These are phyloP conservation scores for Pilatotrama ljubarskyi DNA, from an alignment of 768 basidiomycete genomes.

Conservation along the genomic window DNA sequence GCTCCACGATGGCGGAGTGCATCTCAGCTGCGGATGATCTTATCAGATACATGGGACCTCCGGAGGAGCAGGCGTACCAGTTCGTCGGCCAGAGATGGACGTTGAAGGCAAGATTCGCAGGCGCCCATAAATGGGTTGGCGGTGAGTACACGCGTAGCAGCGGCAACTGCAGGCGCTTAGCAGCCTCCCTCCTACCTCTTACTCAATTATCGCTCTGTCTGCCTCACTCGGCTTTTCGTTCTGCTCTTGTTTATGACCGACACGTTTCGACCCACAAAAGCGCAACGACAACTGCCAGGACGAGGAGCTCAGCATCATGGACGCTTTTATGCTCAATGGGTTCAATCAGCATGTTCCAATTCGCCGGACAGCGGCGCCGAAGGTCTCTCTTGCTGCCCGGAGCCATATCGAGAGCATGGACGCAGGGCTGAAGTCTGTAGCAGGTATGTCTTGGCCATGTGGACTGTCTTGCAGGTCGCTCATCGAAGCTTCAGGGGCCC, in stretches of 20 bases:
- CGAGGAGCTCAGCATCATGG: background rate
- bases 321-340: slow-evolving; percentile 1
- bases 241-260: background rate
- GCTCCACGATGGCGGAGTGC: too few relatives aligned
- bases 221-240: background rate
- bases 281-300: background rate
- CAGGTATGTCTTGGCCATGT: slow-evolving; percentile 13
- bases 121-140: background rate
- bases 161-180: slow-evolving; percentile 1
- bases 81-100: background rate
- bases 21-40: background rate
- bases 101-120: background rate
- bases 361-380: slow-evolving; percentile 12
- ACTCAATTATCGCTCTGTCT: slow-evolving; percentile 3
- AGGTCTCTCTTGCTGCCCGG: slow-evolving; percentile 20
- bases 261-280: background rate
- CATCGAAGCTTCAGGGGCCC: slow-evolving; percentile 43
- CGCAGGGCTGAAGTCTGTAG: slow-evolving; percentile 20
- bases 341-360: background rate
- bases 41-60: background rate
- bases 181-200: background rate
- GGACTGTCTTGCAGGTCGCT: background rate
- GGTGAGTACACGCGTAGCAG: background rate
- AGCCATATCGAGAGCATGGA: slow-evolving; percentile 26
- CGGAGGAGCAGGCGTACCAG: background rate